Percentiles rank a stretch among this genome's conserved stretches.
Evolutionary conservation across 345 rosid species (phyloP).

Genomic region (Clarkia xantiana): DNA sequence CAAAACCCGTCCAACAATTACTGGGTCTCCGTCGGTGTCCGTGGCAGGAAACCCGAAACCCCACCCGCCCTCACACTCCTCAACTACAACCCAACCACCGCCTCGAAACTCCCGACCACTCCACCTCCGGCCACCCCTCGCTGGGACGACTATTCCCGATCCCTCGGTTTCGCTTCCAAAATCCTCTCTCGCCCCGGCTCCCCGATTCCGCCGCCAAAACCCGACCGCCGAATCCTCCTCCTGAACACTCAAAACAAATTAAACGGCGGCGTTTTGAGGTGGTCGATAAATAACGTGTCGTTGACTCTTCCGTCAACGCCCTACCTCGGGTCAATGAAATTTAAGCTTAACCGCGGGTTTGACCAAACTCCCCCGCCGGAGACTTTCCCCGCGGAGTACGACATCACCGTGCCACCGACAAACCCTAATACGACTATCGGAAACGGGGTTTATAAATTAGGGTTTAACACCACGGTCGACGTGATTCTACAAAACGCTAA

Average conservation of each 20-base stretch:
- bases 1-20: slow-evolving; percentile 41
- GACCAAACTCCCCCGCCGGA: slow-evolving; percentile 33
- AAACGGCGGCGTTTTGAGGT: slow-evolving; percentile 32
- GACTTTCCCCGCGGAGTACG: slow-evolving; percentile 23
- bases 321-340: slow-evolving; percentile 55
- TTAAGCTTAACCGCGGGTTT: slow-evolving; percentile 23
- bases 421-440: slow-evolving; percentile 39
- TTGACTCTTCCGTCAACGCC: slow-evolving; percentile 54
- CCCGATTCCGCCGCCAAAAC: slow-evolving; percentile 27
- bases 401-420: slow-evolving; percentile 35
- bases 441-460: slow-evolving; percentile 42
- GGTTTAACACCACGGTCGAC: slow-evolving; percentile 41
- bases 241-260: slow-evolving; percentile 65
- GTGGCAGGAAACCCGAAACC: slow-evolving; percentile 47
- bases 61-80: slow-evolving; percentile 46
- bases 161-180: slow-evolving; percentile 32
- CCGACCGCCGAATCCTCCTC: slow-evolving; percentile 32
- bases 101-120: slow-evolving; percentile 26
- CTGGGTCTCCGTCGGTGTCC: slow-evolving; percentile 48
- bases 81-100: slow-evolving; percentile 32
- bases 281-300: slow-evolving; percentile 76
- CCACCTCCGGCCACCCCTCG: slow-evolving; percentile 50
- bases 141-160: slow-evolving; percentile 52
- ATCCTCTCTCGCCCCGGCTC: slow-evolving; percentile 27
- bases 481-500: slow-evolving; percentile 76